Percentiles rank a stretch among this genome's conserved stretches.
Evolutionary conservation across 345 rosid species (phyloP).

Genomic region (Citrus sinensis): DVS_A1.0 CM039162.1:13910501-13911000

Average conservation of each 20-base stretch:
- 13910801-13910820: slow-evolving; percentile 54
- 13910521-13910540: not conserved
- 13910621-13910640: slow-evolving; percentile 71
- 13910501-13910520: not conserved
- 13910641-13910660: slow-evolving; percentile 98
- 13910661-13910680: slow-evolving; percentile 96
- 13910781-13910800: slow-evolving; percentile 66
- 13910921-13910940: not conserved
- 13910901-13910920: not conserved
- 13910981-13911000: slow-evolving; percentile 98
- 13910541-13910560: slow-evolving; percentile 7
- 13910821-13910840: slow-evolving; percentile 48
- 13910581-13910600: slow-evolving; percentile 9
- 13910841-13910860: slow-evolving; percentile 67
- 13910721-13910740: slow-evolving; percentile 63
- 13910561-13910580: slow-evolving; percentile 14
- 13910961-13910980: not conserved
- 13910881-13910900: not conserved
- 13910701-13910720: slow-evolving; percentile 78
- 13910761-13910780: slow-evolving; percentile 96
- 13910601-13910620: slow-evolving; percentile 46
- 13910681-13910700: slow-evolving; percentile 90
- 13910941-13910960: not conserved
- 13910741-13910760: slow-evolving; percentile 98
- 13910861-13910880: not conserved